These are phyloP conservation scores for Rhizophora apiculata DNA, from an alignment of 345 rosid species.

Conservation along the genomic window DNA sequence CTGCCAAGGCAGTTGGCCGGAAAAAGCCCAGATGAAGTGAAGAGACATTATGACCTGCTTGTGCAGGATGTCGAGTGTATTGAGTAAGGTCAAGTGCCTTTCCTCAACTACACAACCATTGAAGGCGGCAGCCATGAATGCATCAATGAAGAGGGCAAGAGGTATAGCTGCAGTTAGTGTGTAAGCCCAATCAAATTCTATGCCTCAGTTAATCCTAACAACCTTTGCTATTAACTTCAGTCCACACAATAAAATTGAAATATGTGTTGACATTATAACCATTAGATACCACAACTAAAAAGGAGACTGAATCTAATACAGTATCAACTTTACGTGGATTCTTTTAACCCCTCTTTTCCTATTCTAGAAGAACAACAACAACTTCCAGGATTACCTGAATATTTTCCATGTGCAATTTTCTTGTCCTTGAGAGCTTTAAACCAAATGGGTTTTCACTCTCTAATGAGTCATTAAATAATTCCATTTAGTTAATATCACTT, in stretches of 20 bases:
- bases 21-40: conserved; percentile 79
- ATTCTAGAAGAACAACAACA: neutral
- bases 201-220: no score
- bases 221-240: neutral
- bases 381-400: neutral
- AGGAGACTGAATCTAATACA: conserved; percentile 19
- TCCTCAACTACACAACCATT: conserved; percentile 60
- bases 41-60: conserved; percentile 72
- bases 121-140: conserved; percentile 27
- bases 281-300: conserved; percentile 13
- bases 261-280: conserved; percentile 11
- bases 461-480: neutral
- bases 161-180: conserved; percentile 18
- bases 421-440: neutral
- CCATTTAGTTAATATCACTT: neutral
- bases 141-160: conserved; percentile 34
- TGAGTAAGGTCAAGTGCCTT: conserved; percentile 78
- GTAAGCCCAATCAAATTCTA: no score
- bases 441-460: neutral
- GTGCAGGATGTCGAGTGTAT: conserved; percentile 68
- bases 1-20: conserved; percentile 88
- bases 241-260: neutral
- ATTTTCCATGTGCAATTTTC: neutral
- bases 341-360: conserved; percentile 8
- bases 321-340: conserved; percentile 32